Conservation (phyloP, 371 early-diverging fungal species). For the Mortierella sp. region DNA sequence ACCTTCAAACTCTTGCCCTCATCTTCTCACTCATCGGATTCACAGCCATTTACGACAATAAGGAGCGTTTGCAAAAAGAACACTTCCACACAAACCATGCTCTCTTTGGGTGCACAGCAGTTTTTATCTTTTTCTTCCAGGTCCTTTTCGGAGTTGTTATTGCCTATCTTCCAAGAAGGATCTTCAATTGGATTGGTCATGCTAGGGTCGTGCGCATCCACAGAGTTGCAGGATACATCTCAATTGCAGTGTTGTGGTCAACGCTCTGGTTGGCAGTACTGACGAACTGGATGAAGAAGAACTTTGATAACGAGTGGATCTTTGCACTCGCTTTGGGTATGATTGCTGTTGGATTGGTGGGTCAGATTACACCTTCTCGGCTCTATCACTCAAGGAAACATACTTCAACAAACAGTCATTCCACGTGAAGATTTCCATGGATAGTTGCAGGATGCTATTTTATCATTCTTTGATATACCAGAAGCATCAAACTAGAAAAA, state of each 20-base stretch:
- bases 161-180: constrained; percentile 33
- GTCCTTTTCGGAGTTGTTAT: constrained; percentile 39
- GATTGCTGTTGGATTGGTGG: constrained; percentile 42
- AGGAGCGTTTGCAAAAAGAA: constrained; percentile 23
- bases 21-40: constrained; percentile 32
- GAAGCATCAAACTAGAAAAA: too few species aligned
- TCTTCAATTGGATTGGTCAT: constrained; percentile 28
- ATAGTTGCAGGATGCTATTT: neutral
- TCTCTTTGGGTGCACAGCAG: constrained; percentile 21
- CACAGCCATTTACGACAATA: constrained; percentile 41
- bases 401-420: neutral
- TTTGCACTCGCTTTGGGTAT: constrained; percentile 39
- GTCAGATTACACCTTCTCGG: constrained; percentile 39
- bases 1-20: constrained; percentile 28
- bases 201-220: constrained; percentile 39
- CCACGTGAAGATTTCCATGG: neutral
- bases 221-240: constrained; percentile 42
- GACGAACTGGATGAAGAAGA: constrained; percentile 51
- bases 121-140: constrained; percentile 35
- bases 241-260: constrained; percentile 39
- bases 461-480: neutral
- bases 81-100: constrained; percentile 50
- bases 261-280: constrained; percentile 41
- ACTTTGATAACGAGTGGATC: constrained; percentile 49
- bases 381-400: constrained; percentile 15